phyloP scores from a whole-genome alignment of 164 flowering plant species.

The Nelumbo lutea region DNA sequence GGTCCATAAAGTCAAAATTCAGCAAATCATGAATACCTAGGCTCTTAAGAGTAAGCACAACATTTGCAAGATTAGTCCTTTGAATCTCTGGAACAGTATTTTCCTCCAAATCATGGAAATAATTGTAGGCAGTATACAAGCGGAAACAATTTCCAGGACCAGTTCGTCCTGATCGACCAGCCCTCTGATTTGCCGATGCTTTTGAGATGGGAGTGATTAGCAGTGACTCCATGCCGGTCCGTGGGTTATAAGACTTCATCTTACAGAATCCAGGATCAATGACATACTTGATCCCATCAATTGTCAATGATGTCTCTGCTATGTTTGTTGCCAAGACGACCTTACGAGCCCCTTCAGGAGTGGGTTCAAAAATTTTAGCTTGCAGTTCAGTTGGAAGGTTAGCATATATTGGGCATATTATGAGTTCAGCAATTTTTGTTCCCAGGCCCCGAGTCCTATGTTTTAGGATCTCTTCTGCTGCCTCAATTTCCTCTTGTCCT shows the following conservation, averaged over 20 bases:
- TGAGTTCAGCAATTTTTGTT: slow-evolving; percentile 84
- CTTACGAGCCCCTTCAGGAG: slow-evolving; percentile 95
- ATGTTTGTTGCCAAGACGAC: slow-evolving; percentile 92
- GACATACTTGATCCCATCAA: slow-evolving; percentile 90
- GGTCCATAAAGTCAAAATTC: slow-evolving; percentile 94
- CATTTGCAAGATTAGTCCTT: slow-evolving; percentile 92
- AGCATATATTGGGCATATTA: slow-evolving; percentile 97
- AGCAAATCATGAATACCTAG: slow-evolving; percentile 85
- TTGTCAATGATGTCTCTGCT: slow-evolving; percentile 90
- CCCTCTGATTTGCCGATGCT: slow-evolving; percentile 92
- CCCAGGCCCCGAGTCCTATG: slow-evolving; percentile 88
- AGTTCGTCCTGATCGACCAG: slow-evolving; percentile 94
- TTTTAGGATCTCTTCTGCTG: slow-evolving; percentile 85
- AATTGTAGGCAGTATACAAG: slow-evolving; percentile 72
- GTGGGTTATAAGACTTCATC: slow-evolving; percentile 88
- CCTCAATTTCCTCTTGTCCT: slow-evolving; percentile 94
- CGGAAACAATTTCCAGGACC: slow-evolving; percentile 95
- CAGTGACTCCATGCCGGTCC: slow-evolving; percentile 94
- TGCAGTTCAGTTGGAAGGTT: slow-evolving; percentile 94
- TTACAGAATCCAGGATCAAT: slow-evolving; percentile 92
- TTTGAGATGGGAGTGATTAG: slow-evolving; percentile 79
- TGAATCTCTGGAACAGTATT: slow-evolving; percentile 92
- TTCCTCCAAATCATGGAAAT: slow-evolving; percentile 74
- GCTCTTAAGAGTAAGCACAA: slow-evolving; percentile 82
- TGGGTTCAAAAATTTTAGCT: slow-evolving; percentile 90